These are phyloP conservation scores for Auriculariales sp. DNA, from an alignment of 768 basidiomycete species.

Conservation along the genomic window DNA sequence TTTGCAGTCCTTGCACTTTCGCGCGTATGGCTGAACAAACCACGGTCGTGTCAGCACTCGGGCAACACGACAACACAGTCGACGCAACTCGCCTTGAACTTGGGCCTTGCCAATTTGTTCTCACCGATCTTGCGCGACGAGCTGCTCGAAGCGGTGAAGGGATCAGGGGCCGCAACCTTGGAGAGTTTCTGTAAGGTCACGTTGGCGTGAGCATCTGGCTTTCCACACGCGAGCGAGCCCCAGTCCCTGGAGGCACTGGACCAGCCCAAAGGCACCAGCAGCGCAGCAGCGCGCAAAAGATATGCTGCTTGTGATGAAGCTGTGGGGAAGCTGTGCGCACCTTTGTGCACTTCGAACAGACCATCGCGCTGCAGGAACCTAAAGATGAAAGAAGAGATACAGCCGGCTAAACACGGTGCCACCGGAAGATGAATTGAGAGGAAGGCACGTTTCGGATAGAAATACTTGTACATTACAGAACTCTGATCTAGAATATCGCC, in stretches of 20 bases:
- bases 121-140: slow-evolving; percentile 67
- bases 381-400: no score
- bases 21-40: slow-evolving; percentile 55
- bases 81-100: slow-evolving; percentile 8
- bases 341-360: slow-evolving; percentile 77
- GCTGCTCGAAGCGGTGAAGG: slow-evolving; percentile 57
- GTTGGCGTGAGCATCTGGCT: no score
- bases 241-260: neutral
- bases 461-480: no score
- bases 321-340: slow-evolving; percentile 20
- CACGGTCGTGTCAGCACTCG: no score
- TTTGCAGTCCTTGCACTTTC: slow-evolving; percentile 81
- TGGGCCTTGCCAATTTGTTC: slow-evolving; percentile 45
- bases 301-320: slow-evolving; percentile 3
- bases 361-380: slow-evolving; percentile 33
- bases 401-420: no score
- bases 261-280: no score
- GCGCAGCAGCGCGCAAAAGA: no score
- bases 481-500: no score
- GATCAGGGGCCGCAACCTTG: slow-evolving; percentile 80
- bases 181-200: slow-evolving; percentile 69
- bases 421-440: no score
- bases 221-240: slow-evolving; percentile 12
- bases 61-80: no score
- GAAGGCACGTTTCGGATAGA: no score